A percentile compares a stretch with the other conserved stretches of the same genome.
Conservation (phyloP, 768 basidiomycete species). For the Galerina marginata region DNA sequence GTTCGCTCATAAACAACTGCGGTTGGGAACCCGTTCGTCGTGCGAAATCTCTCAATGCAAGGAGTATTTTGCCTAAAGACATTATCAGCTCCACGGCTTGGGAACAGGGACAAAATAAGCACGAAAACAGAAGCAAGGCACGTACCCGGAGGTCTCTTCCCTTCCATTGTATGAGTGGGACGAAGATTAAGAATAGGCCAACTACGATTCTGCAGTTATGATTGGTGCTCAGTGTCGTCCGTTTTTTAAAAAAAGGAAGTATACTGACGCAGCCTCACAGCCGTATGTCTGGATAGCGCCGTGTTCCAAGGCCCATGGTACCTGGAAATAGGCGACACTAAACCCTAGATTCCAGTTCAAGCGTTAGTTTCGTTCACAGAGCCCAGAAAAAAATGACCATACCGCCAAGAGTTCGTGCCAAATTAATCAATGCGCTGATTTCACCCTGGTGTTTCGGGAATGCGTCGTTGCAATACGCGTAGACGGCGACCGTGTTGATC, state of each 20-base stretch:
- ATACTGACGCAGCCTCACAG: slow-evolving; percentile 61
- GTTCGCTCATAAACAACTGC: too few species aligned
- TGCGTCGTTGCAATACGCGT: slow-evolving; percentile 46
- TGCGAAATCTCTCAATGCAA: not conserved
- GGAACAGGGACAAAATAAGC: not conserved
- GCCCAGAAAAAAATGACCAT: slow-evolving; percentile 5
- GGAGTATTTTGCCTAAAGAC: slow-evolving; percentile 4
- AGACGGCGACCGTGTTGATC: slow-evolving; percentile 69
- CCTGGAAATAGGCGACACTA: slow-evolving; percentile 70
- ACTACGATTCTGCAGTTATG: slow-evolving; percentile 47
- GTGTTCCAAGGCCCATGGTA: slow-evolving; percentile 65
- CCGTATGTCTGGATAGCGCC: slow-evolving; percentile 70
- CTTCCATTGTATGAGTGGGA: slow-evolving; percentile 57
- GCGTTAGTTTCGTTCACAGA: not conserved
- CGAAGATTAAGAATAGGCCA: slow-evolving; percentile 54
- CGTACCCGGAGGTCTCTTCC: slow-evolving; percentile 54
- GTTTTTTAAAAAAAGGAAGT: not conserved
- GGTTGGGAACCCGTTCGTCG: too few species aligned
- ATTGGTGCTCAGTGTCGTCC: not conserved
- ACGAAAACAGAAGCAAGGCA: not conserved
- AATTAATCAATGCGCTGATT: slow-evolving; percentile 65
- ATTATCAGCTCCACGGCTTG: not conserved
- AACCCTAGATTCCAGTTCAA: slow-evolving; percentile 42
- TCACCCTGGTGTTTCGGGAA: slow-evolving; percentile 57
- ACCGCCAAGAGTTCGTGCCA: slow-evolving; percentile 60